A percentile compares a stretch with the other conserved stretches of the same genome.
Conservation (phyloP, 2,329 filamentous ascomycete species). For the Diaporthe velutina region DNA sequence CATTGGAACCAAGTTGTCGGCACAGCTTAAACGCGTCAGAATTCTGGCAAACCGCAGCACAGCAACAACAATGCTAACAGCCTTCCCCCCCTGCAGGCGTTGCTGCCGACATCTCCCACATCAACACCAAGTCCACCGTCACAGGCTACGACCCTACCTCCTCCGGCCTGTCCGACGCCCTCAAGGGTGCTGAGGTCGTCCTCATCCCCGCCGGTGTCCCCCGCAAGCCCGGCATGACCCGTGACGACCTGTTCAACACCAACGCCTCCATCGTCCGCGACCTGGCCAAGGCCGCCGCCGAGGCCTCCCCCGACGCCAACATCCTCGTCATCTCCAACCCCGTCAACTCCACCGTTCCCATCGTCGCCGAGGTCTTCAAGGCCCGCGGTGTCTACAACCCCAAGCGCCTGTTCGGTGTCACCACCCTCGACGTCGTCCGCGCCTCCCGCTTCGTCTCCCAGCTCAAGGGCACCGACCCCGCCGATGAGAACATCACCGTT, state of each 20-base stretch:
- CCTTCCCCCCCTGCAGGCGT: constrained; percentile 76
- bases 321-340: constrained; percentile 99
- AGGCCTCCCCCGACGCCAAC: constrained; percentile 91
- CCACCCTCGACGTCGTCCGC: constrained; percentile 98
- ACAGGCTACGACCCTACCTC: constrained; percentile 87
- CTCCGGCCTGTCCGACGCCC: constrained; percentile 80
- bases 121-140: constrained; percentile 98
- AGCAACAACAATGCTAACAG: constrained; percentile 45
- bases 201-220: constrained; percentile 98
- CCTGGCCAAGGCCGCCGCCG: constrained; percentile 93
- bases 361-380: constrained; percentile 98
- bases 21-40: neutral
- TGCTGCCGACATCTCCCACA: constrained; percentile 96
- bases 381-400: constrained; percentile 96
- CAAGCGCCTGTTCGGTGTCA: constrained; percentile 99
- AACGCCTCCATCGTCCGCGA: constrained; percentile 99
- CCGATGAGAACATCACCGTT: constrained; percentile 94
- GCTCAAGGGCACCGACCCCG: constrained; percentile 90
- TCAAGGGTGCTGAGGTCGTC: constrained; percentile 92
- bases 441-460: constrained; percentile 97
- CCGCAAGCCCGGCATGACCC: constrained; percentile 99
- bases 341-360: constrained; percentile 99
- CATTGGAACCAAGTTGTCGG: neutral
- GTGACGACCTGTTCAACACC: constrained; percentile 99
- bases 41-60: constrained; percentile 4